Base-by-base conservation (phyloP, 83 land plant species). In the Thuja plicata region DNA sequence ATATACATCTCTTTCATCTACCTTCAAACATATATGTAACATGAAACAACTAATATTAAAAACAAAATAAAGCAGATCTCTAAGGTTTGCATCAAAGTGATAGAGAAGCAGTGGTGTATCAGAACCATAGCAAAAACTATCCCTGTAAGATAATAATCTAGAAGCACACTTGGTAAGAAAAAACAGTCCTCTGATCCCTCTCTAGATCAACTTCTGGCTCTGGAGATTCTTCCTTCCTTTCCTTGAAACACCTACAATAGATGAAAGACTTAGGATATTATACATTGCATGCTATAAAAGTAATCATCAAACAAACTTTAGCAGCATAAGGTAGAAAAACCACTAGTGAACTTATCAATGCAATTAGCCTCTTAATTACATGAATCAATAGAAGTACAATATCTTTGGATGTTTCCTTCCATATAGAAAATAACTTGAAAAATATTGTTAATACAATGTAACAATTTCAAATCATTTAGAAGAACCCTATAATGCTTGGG, bases 181-280 rank as follows among this genome's bases (percentile, higher is more conserved):
- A 98, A 32, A 98, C 99, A 86, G 99, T 98, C 87, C 99, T 92
- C 88, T 98, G 99, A 89, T 98, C 99, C 86, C 99, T 87, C 88
- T 98, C 99, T 45, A 99, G 99, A 90, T 98, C 99, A 89, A 95
- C 99, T 90, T 98, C 99, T 86, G 99, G 99, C 93, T 98, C 99
- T 48, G 88, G 85, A 89, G 86, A 93, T 48, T 90, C 96, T 80
- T 97, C 96, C 89, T 94, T 96, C 91, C 94, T 95, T 27, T 96
- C 99, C 84, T 92, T 94, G 40, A 89, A 92, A 83, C 94, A 92
- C 85, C 99, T 97, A 94, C 90, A 91, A 38, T 78, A 89, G 48
- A 30, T 13, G 12, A 0, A 32, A 11, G 17, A 83, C 34, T 46
- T 83, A 8, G n/a, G 86, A 12, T 83, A 48, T 83, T 48, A 46